Base-by-base conservation (phyloP, 2,329 filamentous ascomycete species). In the Paecilomyces niveus region DNA sequence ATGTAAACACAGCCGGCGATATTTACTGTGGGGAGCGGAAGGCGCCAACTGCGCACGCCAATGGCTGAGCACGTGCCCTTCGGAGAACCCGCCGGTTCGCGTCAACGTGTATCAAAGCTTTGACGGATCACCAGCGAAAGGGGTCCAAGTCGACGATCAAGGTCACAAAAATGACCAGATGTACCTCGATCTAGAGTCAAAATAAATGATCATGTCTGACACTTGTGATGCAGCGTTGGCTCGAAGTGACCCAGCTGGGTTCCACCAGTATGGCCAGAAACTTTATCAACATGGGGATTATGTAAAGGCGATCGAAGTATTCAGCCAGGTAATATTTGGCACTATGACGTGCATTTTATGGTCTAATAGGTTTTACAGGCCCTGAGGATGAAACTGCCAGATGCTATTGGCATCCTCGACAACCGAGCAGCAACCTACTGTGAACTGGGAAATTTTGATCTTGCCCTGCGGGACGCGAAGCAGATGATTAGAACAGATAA, bases 381-480 rank as follows among this genome's bases (percentile, higher is more conserved):
- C 22, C 66, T 80, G 52, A 65, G 67, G n/a, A 61, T 66, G 35
- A 67, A 69, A 54, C 61, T 69, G 60, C 66, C 68, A 8, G 67
- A 75, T 56, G 58, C 64, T 29, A 33, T 79, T 61, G 58, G 71
- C 58, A 71, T 85, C 31, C 72, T 83, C 53, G 83, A 86, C 67
- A 78, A 80, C 59, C 80, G 83, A 54, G 79, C 82, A 39, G 83
- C 83, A 11, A 79, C 80, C 35, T 78, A 82, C 59, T 79, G 80
- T 54, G 84, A 83, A 65, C 70, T 85, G 9, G 73, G 73, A 15
- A 70, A 83, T 59, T 74, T 79, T 59, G 74, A 79, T 24, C 70
- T 74, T 11, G 84, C 83, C 0, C 73, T 86, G 9, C 75, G 77
- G 57, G 83, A 86, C 75, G 81, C 81, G n/a, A 80, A 80, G 61